Evolutionary conservation across 768 basidiomycete species (phyloP), one percentile per base, ranked within the genome.

Genomic region (Suillus sp.): DNA sequence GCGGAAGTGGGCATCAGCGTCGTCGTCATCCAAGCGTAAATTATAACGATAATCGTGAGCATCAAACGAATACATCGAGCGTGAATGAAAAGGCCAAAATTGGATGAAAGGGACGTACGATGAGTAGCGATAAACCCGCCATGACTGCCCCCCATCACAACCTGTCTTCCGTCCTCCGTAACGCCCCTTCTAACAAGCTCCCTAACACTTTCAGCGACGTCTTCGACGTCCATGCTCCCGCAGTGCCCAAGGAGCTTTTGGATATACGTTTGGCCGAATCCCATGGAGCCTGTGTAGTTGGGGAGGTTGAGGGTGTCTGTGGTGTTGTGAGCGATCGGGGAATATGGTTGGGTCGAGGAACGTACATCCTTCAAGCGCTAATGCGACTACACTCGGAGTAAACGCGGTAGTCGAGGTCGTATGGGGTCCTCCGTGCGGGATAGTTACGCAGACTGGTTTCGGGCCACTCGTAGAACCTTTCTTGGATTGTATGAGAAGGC

Each of bases 281-380:
- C 90, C 37, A 81, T 72, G 1, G 87, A 87, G 0, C 90, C 90
- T 0, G 84, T 86, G 68, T 91, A 91, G 70, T 90, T 90, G 1
- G 86, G 84, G 10, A 83, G 63, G 2, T 84, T 85, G 8, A 90
- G 62, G 0, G 84, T 86, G 66, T 87, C 90, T 86, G 68, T 60
- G 45, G 38, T 58, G 16, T 27, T 25, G 25, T 50, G 14, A 50
- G 48, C 18, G 1, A 48, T 25, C 11, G 2, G 1, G 7, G 0
- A 1, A 8, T 48, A 25, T 27, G 7, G 14, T 27, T 50, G 1
- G 7, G 1, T 4, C 32, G 38, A 37, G 59, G 18, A n/a, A 54
- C 84, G 73, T 71, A 90, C 89, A 90, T 69, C 86, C 86, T 78
- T 85, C 85, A 0, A 87, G 72, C 1, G 81, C 86, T 10, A 84